phyloP scores from a whole-genome alignment of 352 stramenopile species.

The Phytophthora idaei region DNA sequence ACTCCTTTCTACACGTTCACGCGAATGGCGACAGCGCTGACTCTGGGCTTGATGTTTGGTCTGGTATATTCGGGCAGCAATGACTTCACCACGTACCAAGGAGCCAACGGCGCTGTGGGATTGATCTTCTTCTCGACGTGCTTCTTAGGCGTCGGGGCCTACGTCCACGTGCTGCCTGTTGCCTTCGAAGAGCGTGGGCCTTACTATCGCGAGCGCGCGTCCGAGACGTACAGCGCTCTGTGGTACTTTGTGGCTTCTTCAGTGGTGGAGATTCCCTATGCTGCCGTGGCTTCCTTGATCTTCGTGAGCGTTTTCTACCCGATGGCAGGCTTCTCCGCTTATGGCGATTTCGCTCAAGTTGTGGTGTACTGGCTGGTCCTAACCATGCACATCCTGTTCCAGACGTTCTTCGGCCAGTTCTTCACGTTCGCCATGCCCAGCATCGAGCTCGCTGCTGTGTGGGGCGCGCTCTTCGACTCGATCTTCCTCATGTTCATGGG shows the following conservation, averaged over 20 bases:
- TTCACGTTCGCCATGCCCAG: slow-evolving; percentile 64
- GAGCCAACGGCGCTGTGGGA: slow-evolving; percentile 55
- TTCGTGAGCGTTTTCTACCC: slow-evolving; percentile 76
- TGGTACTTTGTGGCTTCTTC: slow-evolving; percentile 83
- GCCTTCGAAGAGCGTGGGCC: slow-evolving; percentile 85
- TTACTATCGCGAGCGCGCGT: slow-evolving; percentile 92
- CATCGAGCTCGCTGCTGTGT: slow-evolving; percentile 50
- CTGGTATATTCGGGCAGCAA: slow-evolving; percentile 47
- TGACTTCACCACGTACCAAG: slow-evolving; percentile 44
- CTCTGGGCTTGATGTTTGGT: slow-evolving; percentile 52
- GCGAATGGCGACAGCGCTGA: slow-evolving; percentile 45
- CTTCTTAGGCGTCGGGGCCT: slow-evolving; percentile 75
- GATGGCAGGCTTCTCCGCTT: slow-evolving; percentile 66
- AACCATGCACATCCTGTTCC: slow-evolving; percentile 47
- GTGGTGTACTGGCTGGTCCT: slow-evolving; percentile 51
- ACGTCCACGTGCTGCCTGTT: slow-evolving; percentile 72
- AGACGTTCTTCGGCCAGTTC: slow-evolving; percentile 62
- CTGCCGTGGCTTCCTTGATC: slow-evolving; percentile 57
- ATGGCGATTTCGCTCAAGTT: slow-evolving; percentile 36
- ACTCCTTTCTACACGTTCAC: slow-evolving; percentile 84
- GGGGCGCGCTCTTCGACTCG: slow-evolving; percentile 49
- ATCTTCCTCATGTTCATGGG: slow-evolving; percentile 68
- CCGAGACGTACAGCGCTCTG: slow-evolving; percentile 88
- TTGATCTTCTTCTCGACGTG: slow-evolving; percentile 83
- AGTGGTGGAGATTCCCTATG: slow-evolving; percentile 83